Evolutionary conservation across 2,329 filamentous ascomycete genomes (phyloP), one percentile per base, ranked within the genome.

Genomic region (Scedosporium apiospermum): DNA sequence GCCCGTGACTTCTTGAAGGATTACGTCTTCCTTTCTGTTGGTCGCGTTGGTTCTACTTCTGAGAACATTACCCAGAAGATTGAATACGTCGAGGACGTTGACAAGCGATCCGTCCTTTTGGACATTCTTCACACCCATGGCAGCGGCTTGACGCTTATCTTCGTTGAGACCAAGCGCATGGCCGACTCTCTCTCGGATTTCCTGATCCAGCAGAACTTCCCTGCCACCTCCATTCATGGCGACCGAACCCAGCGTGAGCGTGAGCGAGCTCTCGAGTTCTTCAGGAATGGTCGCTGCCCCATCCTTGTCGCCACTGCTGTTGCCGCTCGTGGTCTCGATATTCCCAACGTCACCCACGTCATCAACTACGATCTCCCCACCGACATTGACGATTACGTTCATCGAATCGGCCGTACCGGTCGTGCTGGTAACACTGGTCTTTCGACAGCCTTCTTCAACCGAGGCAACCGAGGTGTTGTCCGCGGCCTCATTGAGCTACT

Each of bases 1-100:
- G 95, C 95, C 65, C 89, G 95, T 72, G 95, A 99, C 76, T 99
- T 99, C 85, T 81, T 99, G 74, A 97, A 96, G 83, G 95, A 99
- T 74, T 99, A 99, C 80, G 88, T 99, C 72, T 99, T 99, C 87
- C 84, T 99, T 71, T 99, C 95, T 16, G 95, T 99, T 69, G 95
- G 93, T 72, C 93, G 95, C 85, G 95, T 98, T 65, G 95, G 95
- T 77, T 98, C 95, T 60, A 98, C 95, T 38, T 98, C 95, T n/a
- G 93, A 98, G 86, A 99, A 98, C 84, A 98, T 99, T 66, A 98
- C 95, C 62, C 95, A 99, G 78, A 96, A 96, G 83, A 87, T 99
- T 63, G 93, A 98, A 79, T 98, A 98, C 70, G 90, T 98, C 65
- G 93, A 98, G 80, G 95, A 98, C 70, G 79, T 86, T 66, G 95